These are phyloP conservation scores for Deuterostichococcus epilithicus DNA, from an alignment of 139 green algal species.

Conservation along the genomic window DNA sequence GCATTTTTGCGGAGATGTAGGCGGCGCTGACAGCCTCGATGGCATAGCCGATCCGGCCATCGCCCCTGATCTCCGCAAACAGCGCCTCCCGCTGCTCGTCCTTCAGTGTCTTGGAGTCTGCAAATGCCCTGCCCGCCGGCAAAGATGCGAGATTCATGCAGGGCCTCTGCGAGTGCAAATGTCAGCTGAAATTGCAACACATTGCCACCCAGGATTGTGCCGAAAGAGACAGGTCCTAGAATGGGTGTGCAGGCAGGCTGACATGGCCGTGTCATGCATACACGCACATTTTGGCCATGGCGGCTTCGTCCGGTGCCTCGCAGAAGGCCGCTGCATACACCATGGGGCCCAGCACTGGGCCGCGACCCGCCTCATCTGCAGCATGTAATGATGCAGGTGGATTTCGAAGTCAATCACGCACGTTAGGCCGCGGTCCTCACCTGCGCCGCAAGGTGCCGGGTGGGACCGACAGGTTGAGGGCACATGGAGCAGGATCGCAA, in stretches of 20 bases:
- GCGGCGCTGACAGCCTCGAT: constrained; percentile 64
- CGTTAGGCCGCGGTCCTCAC: no score
- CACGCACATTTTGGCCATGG: constrained; percentile 31
- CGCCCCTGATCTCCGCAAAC: constrained; percentile 52
- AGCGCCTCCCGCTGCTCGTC: constrained; percentile 61
- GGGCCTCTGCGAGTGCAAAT: no score
- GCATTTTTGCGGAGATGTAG: constrained; percentile 71
- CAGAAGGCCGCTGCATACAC: constrained; percentile 67
- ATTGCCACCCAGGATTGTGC: no score
- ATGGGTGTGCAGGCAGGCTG: neutral
- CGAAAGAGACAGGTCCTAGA: no score
- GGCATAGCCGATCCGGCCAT: constrained; percentile 50
- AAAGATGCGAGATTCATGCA: no score
- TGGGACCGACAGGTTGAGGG: no score
- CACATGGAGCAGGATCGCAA: neutral
- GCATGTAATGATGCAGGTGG: no score
- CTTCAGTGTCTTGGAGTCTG: constrained; percentile 81
- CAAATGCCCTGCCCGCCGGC: constrained; percentile 42
- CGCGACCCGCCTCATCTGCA: constrained; percentile 83
- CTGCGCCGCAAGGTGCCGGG: neutral
- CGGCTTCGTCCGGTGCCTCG: constrained; percentile 17
- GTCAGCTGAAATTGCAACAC: no score
- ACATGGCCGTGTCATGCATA: constrained; percentile 25
- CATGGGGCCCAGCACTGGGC: constrained; percentile 89
- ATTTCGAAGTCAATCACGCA: no score